phyloP scores from a whole-genome alignment of 169 alveolate genomes.

The Cryptosporidium bovis region DNA sequence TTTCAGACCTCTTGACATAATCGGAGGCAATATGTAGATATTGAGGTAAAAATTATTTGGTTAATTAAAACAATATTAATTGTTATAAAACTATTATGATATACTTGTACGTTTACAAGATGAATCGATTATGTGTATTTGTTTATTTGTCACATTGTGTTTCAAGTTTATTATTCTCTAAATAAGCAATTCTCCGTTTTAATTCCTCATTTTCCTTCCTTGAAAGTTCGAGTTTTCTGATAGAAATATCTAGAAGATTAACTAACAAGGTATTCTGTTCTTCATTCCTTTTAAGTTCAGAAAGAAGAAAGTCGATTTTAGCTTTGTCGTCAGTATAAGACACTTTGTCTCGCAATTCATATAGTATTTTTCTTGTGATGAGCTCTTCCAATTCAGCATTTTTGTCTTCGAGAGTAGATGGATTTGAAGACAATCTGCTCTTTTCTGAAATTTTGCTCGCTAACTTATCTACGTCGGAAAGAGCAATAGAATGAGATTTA shows the following conservation, averaged over 20 bases:
- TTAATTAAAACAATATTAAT: not conserved
- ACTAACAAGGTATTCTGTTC: conserved; percentile 42
- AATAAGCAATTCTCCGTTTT: not conserved
- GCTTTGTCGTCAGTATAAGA: conserved; percentile 6
- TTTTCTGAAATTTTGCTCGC: not conserved
- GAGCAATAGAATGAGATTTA: conserved; percentile 50
- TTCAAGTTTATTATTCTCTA: too few species aligned
- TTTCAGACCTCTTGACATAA: conserved; percentile 23
- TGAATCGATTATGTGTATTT: not conserved
- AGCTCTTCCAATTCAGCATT: conserved; percentile 19
- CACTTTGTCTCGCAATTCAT: conserved; percentile 23
- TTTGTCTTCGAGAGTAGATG: not conserved
- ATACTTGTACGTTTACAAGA: not conserved
- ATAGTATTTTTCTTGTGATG: not conserved
- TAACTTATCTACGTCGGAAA: conserved; percentile 51
- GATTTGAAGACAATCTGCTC: not conserved
- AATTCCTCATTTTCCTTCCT: conserved; percentile 55
- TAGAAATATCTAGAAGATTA: conserved; percentile 28
- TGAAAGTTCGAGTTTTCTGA: conserved; percentile 36
- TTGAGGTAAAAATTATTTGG: not conserved
- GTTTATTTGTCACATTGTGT: too few species aligned
- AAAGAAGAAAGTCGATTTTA: conserved; percentile 28
- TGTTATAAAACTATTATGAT: not conserved
- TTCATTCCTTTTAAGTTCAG: conserved; percentile 28
- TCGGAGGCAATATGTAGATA: not conserved